phyloP scores from a whole-genome alignment of 306 rosid genomes.

The Casuarina cunninghamiana region DNA sequence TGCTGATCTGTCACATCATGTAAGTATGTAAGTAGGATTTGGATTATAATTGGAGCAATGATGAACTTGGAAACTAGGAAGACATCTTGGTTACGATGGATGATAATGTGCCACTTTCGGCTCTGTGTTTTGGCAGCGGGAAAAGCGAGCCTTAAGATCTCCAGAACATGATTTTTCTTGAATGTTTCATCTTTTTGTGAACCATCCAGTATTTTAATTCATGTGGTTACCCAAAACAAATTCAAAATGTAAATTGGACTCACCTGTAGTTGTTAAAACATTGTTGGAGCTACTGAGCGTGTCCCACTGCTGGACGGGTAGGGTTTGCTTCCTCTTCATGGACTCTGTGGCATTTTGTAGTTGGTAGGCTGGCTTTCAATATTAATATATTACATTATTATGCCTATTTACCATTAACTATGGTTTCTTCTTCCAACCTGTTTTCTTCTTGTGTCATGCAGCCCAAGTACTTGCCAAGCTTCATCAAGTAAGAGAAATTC shows the following conservation, averaged over 20 bases:
- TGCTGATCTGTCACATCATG: conserved; percentile 95
- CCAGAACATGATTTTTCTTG: not conserved
- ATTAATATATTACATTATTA: not conserved
- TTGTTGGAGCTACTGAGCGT: not conserved
- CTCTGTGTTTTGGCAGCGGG: not conserved
- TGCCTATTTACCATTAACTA: conserved; percentile 12
- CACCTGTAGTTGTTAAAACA: not conserved
- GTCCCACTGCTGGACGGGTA: not conserved
- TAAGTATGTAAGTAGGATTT: conserved; percentile 36
- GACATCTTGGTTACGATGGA: not conserved
- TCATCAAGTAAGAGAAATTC: conserved; percentile 62
- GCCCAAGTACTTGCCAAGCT: conserved; percentile 92
- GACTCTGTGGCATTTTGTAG: not conserved
- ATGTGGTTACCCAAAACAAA: not conserved
- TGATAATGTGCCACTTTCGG: not conserved
- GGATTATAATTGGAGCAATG: conserved; percentile 15
- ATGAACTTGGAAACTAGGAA: conserved; percentile 9
- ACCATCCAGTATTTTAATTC: not conserved
- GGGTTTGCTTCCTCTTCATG: not conserved
- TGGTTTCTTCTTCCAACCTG: conserved; percentile 27
- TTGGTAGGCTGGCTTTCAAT: not conserved
- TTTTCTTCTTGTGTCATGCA: conserved; percentile 40
- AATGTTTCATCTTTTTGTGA: not conserved
- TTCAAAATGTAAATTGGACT: not conserved
- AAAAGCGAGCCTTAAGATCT: not conserved